A percentile compares a stretch with the other conserved stretches of the same genome.
Evolutionary conservation across 192 early-diverging fungal genomes (phyloP).

Genomic region (Thoreauomyces humboldtii): DNA sequence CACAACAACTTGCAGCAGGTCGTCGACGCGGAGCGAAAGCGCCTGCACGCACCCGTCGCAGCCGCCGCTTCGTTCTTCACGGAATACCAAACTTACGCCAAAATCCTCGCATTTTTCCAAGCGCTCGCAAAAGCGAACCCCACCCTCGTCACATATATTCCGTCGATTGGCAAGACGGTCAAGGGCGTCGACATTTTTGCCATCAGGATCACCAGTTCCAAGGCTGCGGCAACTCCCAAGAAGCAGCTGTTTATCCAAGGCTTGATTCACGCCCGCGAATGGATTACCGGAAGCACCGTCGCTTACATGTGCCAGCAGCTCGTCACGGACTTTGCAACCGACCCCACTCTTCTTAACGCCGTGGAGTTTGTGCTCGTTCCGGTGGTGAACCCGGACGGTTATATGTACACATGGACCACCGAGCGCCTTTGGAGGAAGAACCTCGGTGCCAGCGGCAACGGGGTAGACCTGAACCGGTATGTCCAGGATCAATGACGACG

Average conservation of each 20-base stretch:
- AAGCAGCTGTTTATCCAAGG: constrained; percentile 42
- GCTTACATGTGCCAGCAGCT: constrained; percentile 50
- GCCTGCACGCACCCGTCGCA: neutral
- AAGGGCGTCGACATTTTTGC: constrained; percentile 60
- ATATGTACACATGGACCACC: constrained; percentile 39
- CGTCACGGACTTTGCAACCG: constrained; percentile 34
- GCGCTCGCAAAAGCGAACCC: constrained; percentile 44
- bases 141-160: constrained; percentile 50
- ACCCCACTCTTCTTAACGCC: constrained; percentile 36
- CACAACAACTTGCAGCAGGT: constrained; percentile 12
- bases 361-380: constrained; percentile 55
- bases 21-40: constrained; percentile 7
- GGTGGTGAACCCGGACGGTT: constrained; percentile 58
- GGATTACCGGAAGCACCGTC: constrained; percentile 50
- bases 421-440: constrained; percentile 61
- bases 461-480: constrained; percentile 18
- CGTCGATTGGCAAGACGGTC: constrained; percentile 57
- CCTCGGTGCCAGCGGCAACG: constrained; percentile 37
- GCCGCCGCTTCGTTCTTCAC: neutral
- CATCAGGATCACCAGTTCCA: constrained; percentile 45
- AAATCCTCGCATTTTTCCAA: constrained; percentile 26
- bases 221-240: constrained; percentile 19
- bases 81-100: neutral
- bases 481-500: neutral
- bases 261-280: constrained; percentile 57